A percentile compares a stretch with the other conserved stretches of the same genome.
phyloP scores from a whole-genome alignment of 176 grass and related monocot species.

The Canna indica region DNA sequence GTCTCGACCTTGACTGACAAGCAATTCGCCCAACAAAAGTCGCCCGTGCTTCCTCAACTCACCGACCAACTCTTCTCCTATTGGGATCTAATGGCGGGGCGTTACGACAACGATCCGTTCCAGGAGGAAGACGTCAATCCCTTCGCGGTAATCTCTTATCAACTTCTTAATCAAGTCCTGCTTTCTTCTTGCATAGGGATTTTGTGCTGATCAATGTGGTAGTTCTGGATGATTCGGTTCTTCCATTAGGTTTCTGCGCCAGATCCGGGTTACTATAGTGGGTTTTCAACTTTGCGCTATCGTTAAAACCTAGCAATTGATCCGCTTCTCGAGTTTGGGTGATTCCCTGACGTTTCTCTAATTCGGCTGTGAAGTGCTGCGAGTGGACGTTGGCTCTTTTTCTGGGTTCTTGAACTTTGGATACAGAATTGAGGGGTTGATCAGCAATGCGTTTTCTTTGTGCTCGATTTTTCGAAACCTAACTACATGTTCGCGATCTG shows the following conservation, averaged over 20 bases:
- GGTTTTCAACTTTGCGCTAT: not conserved
- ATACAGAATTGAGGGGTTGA: not conserved
- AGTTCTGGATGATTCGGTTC: not conserved
- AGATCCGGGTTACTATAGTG: not conserved
- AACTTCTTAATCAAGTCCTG: not conserved
- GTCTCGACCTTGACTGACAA: too few relatives aligned
- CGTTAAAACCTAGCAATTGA: too few relatives aligned
- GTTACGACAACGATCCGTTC: conserved; percentile 92
- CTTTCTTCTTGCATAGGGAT: not conserved
- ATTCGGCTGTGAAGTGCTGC: not conserved
- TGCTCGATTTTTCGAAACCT: not conserved
- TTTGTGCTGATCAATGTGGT: not conserved
- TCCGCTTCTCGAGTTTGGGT: not conserved
- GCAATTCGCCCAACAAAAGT: too few relatives aligned
- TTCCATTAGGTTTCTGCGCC: not conserved
- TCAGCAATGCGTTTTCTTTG: not conserved
- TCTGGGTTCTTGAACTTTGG: not conserved
- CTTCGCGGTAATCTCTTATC: conserved; percentile 42
- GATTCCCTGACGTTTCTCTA: not conserved
- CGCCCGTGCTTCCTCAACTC: too few relatives aligned
- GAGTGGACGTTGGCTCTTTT: not conserved
- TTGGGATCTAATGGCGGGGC: conserved; percentile 52
- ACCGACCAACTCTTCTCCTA: not conserved
- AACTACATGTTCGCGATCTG: not conserved
- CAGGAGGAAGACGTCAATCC: conserved; percentile 92